Base-by-base conservation (phyloP, 2,329 filamentous ascomycete species). In the Neodidymelliopsis sp. region DNA sequence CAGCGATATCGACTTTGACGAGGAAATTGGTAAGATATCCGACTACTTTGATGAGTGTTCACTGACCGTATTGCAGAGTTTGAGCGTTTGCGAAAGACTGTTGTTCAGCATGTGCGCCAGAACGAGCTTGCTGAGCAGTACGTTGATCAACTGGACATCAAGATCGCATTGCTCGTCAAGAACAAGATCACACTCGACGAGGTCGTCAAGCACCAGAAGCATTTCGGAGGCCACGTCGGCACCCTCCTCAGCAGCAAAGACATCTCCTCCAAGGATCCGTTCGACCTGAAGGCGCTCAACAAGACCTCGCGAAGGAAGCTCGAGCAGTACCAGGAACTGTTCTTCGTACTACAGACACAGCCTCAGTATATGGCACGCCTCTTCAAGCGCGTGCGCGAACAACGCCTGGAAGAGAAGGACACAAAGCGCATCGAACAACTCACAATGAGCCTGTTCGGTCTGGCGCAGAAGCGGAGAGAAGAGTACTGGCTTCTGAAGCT, bases 121-220 rank as follows among this genome's bases (percentile, higher is more conserved):
- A 99, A 99, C 66, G 94, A 99, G 75, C 87, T 96, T 79, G 85
- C 95, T 28, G 94, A 99, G 75, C 91, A 97, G 70, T 99, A 99
- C 68, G 96, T 99, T 60, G 92, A 96, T 64, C 94, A 99, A 70
- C 83, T 99, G 25, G 95, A 99, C 69, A 96, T 99, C 79, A 99
- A 99, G 77, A 99, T 99, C 71, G 94, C 94, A 1, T 83, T 99
- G 3, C 81, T 99, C 13, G 94, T 99, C 65, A 97, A 97, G 81
- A 99, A 99, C 83, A 99, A 99, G 75, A 99, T 99, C 66, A 97
- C 94, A 0, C 81, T 99, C 4, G 94, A 99, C 67, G 95, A 99
- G 75, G 94, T 99, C 20, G 90, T 99, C 45, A 91, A 91, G 64
- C 94, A 97, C 69, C 94, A 99, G 69, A 93, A 89, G 77, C 95